A percentile compares a stretch with the other conserved stretches of the same genome.
These are phyloP conservation scores for Coniochaeta sp. DNA, from an alignment of 2,329 filamentous ascomycete species.

Conservation along the genomic window DNA sequence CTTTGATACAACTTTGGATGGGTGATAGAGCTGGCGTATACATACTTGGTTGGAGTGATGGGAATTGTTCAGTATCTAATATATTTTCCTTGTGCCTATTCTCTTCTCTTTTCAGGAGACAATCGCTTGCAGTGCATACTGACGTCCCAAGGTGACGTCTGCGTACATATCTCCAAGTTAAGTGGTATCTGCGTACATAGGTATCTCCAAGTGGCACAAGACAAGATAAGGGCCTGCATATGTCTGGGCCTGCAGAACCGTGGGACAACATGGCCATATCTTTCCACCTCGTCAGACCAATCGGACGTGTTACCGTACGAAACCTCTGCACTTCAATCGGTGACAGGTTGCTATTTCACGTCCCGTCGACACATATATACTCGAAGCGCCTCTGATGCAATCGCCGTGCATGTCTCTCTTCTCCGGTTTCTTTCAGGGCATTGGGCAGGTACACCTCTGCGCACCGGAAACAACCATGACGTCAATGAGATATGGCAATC, in stretches of 20 bases:
- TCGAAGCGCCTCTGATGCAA: background rate
- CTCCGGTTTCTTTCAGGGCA: no score
- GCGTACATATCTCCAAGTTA: no score
- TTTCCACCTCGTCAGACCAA: background rate
- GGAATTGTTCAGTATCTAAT: background rate
- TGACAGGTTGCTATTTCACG: no score
- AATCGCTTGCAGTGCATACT: no score
- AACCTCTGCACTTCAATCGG: background rate
- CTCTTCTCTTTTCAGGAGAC: no score
- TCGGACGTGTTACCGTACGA: background rate
- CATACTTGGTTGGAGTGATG: background rate
- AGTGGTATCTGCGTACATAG: no score
- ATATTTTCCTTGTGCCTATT: background rate
- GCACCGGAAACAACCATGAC: background rate
- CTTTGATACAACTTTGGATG: background rate
- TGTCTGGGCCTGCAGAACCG: background rate
- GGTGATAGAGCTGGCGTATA: background rate
- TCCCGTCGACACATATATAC: no score
- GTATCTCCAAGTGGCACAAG: no score
- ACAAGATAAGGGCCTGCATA: background rate
- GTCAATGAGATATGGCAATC: background rate
- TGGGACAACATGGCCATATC: background rate
- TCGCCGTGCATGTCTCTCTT: no score
- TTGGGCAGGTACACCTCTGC: no score
- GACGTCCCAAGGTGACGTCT: background rate